These are phyloP conservation scores for Fusarium austroafricanum DNA, from an alignment of 2,329 filamentous ascomycete genomes.

Conservation along the genomic window DNA sequence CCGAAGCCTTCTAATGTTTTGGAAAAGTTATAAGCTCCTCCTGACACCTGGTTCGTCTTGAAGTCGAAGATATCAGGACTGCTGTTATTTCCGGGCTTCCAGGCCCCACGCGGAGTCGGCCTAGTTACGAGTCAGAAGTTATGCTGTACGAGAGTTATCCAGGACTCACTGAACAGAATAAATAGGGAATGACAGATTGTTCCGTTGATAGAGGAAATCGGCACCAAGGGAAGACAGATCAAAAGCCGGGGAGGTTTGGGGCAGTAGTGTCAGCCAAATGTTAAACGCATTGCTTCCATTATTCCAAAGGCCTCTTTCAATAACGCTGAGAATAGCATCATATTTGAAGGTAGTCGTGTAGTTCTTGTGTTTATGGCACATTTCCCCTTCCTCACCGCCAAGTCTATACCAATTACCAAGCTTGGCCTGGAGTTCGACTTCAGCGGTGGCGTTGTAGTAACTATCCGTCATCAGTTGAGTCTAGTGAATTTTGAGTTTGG, in stretches of 20 bases:
- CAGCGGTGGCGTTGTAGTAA: slow-evolving; percentile 15
- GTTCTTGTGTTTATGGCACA: slow-evolving; percentile 3
- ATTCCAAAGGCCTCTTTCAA: slow-evolving; percentile 9
- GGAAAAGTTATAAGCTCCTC: background rate
- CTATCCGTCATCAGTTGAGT: background rate
- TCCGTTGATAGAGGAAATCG: fast-evolving
- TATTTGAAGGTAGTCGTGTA: background rate
- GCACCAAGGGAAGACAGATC: background rate
- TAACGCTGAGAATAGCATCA: slow-evolving; percentile 1
- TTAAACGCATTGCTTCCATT: background rate
- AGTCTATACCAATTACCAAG: too few relatives aligned
- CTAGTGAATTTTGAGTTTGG: too few relatives aligned
- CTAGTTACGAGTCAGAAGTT: too few relatives aligned
- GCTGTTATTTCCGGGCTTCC: fast-evolving
- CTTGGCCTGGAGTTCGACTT: background rate
- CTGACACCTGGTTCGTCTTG: background rate
- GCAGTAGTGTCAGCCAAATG: slow-evolving; percentile 8
- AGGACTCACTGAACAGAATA: background rate
- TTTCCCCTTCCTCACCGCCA: background rate
- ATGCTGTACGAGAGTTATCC: too few relatives aligned
- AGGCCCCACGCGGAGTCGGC: too few relatives aligned
- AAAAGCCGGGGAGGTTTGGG: background rate
- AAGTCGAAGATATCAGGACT: slow-evolving; percentile 1
- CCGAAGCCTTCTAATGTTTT: too few relatives aligned
- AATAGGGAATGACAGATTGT: background rate